Evolutionary conservation across 495 filamentous ascomycete species (phyloP), one percentile per base, ranked within the genome.

Genomic region (Xylaria nigripes): DNA sequence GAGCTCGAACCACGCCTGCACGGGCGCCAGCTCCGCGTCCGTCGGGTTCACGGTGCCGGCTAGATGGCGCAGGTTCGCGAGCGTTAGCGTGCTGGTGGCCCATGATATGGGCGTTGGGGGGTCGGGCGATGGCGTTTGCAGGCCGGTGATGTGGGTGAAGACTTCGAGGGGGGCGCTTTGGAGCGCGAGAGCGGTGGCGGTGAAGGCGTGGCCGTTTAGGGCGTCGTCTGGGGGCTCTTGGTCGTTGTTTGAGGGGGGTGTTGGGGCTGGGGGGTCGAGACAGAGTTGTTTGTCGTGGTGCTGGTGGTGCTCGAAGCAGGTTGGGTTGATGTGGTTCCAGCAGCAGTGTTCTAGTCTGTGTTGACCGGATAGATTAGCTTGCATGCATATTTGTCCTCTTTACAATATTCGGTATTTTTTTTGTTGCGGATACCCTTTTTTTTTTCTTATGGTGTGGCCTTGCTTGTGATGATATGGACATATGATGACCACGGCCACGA

Each of bases 1-100:
- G 6, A 79, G 64, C 62, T 72, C 66, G 62, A 77, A 79, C 75
- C 75, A 79, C 0, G 68, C 73, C 59, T 79, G 76, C 45, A 79
- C 74, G 18, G 76, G 76, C 55, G 75, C 70, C 27, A 79, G 63
- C 55, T 77, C 75, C 15, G 57, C 42, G 38, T 64, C 67, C 0
- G 51, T 42, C 45, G 64, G 62, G 46, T 65, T 71, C 13, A 75
- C 62, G 19, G 61, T 60, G 18, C 60, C 53, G 5, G 68, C 68
- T n/a, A 79, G 70, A 6, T 61, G 67, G 51, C 68, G 60, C 12
- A 77, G 68, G 24, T 58, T 55, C 15, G 50, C 50, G 15, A 77
- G 67, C 18, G 70, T 68, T 0, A 75, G 63, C 0, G 51, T 16
- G 16, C 44, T 10, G n/a, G 44, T 32, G 16, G 13, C 15, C 44